These are phyloP conservation scores for Acmispon strigosus DNA, from an alignment of 306 rosid species.

Conservation along the genomic window DNA sequence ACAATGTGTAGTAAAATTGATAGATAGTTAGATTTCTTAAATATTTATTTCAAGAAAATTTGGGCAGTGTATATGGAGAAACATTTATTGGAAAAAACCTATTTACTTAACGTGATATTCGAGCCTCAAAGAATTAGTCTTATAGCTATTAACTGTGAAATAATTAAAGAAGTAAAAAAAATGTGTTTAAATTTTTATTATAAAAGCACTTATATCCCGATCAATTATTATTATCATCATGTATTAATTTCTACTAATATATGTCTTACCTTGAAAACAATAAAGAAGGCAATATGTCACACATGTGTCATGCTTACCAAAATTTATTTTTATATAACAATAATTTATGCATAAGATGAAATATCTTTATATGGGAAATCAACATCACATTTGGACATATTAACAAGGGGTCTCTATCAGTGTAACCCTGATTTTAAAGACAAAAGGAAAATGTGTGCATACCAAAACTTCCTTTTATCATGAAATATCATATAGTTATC, in stretches of 20 bases:
- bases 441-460: slow-evolving; percentile 27
- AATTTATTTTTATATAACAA: background rate
- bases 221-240: background rate
- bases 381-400: slow-evolving; percentile 39
- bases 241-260: background rate
- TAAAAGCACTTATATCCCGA: too few species aligned
- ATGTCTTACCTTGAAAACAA: background rate
- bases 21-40: too few species aligned
- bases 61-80: too few species aligned
- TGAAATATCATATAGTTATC: slow-evolving; percentile 21
- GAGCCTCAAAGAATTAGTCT: too few species aligned
- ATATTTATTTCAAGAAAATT: too few species aligned
- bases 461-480: slow-evolving; percentile 10
- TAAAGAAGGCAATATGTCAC: slow-evolving; percentile 27
- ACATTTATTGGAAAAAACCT: too few species aligned
- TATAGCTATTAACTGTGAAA: too few species aligned
- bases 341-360: slow-evolving; percentile 10
- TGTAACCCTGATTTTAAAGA: slow-evolving; percentile 49
- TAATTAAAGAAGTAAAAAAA: too few species aligned
- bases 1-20: too few species aligned
- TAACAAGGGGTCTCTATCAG: slow-evolving; percentile 38
- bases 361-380: slow-evolving; percentile 30
- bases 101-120: too few species aligned
- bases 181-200: too few species aligned
- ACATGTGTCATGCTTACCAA: slow-evolving; percentile 37